Evolutionary conservation across 345 rosid genomes (phyloP), one percentile per base, ranked within the genome.

Genomic region (Trapa bicornis): DNA sequence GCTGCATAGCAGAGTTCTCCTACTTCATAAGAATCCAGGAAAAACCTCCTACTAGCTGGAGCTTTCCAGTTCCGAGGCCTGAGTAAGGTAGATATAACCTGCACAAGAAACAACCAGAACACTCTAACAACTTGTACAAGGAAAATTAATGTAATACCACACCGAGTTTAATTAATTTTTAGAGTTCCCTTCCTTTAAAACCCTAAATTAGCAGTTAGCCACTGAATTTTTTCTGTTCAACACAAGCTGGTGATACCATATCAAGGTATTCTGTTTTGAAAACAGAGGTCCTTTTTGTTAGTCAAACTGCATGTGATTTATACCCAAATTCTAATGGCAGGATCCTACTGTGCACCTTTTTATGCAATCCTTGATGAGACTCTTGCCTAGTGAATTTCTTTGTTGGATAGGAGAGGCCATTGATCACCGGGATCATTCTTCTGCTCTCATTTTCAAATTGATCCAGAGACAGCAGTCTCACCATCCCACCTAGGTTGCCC

Each of bases 1-100:
- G 93, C 99, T 52, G 96, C 96, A 79, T 91, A 89, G 81, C 99
- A 94, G 47, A 94, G 96, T 81, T 94, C 99, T 43, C 97, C 97
- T 57, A 94, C 91, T 84, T 94, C 99, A 68, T 89, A 94, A 68
- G 99, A 86, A 81, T 94, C 97, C 83, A 94, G 73, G 84, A 94
- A 91, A 79, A 94, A 91, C 79, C 79, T 87, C 85, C 99, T 85
- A 78, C 84, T 91, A n/a, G 77, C 84, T 5, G 99, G 97, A 79
- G 96, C 86, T 81, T 85, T 94, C 99, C 99, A 94, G 78, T 94
- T 89, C 73, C 96, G 86, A 71, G 99, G 99, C 80, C 86, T 86
- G 66, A 94, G 88, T 86, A 94, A 78, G 56, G 86, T 79, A 61
- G 96, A 80, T 74, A 94, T 91, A 80, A 94, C 75, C 99, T 94